Base-by-base conservation (phyloP, 345 rosid species). In the Mangifera indica region DNA sequence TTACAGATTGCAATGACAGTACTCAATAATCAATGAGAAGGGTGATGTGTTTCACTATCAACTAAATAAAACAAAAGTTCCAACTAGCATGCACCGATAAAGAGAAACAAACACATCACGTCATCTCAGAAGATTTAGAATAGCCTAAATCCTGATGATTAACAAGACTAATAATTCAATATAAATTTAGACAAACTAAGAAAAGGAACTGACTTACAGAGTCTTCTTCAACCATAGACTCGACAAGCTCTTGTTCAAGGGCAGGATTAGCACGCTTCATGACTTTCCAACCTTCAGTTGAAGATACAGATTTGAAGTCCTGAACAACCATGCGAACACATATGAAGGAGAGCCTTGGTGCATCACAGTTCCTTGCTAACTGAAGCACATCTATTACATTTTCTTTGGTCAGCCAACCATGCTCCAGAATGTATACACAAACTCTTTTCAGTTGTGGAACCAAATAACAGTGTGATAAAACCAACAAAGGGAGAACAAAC, bases 321-420 rank as follows among this genome's bases (percentile, higher is more conserved):
- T 82, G 89, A 59, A 91, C 79, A 54, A 88, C 76, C 89, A 83
- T 84, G 32, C 84, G 89, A 22, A 83, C 60, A 71, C 98, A 95
- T 62, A 81, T 14, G 59, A 83, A 82, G 80, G 79, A 72, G 56
- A 92, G 90, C 65, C 90, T 83, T 22, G 90, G 78, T 0, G 90
- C 90, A 64, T 95, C 89, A 8, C 93, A 95, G 53, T n/a, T 72
- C 80, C 86, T 76, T 34, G 96, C 92, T 26, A 95, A 63, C 72
- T 90, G 98, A 75, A 92, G 91, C 73, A 89, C 91, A 63, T 95
- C 98, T 5, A 92, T 72, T 61, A 89, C 97, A 66, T 95, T 95
- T 62, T 90, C 96, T 75, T 77, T 83, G 74, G 81, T 83, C 72
- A 90, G 81, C 87, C 83, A 84, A 40, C 81, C 84, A 45, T 80